Evolutionary conservation across 805 yeast species (phyloP), one percentile per base, ranked within the genome.

Genomic region (Lipomyces yamadae): DNA sequence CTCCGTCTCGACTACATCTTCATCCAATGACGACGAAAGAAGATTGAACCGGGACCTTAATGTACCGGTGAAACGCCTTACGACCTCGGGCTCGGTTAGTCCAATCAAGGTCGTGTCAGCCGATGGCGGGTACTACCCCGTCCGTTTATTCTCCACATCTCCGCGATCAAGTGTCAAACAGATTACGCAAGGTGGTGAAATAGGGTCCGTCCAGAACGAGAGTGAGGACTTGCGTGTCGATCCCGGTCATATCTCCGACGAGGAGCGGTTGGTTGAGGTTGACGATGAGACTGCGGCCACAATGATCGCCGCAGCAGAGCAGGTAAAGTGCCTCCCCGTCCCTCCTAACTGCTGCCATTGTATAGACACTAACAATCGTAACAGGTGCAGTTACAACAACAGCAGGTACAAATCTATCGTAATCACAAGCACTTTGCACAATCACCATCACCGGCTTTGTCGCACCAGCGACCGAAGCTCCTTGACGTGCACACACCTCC

Each of bases 381-480:
- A 10, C 58, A 56, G n/a, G 34, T 35, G 32, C 58, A 42, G 30
- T 24, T 24, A 4, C 58, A 65, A 63, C 56, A 60, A 5, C 64
- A 56, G 59, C 65, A 65, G 37, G 42, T 65, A 54, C 61, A 34
- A 60, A 42, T 64, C 10, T 64, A 64, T 45, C 58, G 61, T 34
- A 5, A 59, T 39, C 32, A 65, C 71, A 45, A 75, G 60, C 75
- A 75, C 63, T 63, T 71, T 11, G 68, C 72, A 18, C 58, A 15
- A 61, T 75, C 8, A 71, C 70, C 5, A 52, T 55, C 30, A 7
- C 65, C 32, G 24, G 24, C 24, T 24, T 24, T 24, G 24, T 24
- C 24, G 59, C 65, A 13, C 34, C 50, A 24, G 48, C 59, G 4
- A 37, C 39, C 3, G 39, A 13, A n/a, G 42, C 37, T 15, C 10